These are phyloP conservation scores for Arthromyces matolae DNA, from an alignment of 768 basidiomycete genomes.

Conservation along the genomic window DNA sequence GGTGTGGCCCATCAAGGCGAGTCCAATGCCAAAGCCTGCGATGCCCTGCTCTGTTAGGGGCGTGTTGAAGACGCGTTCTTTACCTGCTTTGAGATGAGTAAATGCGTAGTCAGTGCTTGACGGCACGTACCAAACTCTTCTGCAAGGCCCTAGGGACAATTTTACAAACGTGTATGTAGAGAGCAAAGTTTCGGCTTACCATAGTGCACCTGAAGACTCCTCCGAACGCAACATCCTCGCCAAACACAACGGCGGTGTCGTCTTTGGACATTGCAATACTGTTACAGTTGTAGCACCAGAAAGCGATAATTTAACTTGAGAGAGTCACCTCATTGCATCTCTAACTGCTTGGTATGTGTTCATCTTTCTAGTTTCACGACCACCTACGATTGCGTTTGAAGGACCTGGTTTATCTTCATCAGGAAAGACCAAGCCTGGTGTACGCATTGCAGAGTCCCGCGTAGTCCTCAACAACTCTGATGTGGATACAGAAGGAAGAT, in stretches of 20 bases:
- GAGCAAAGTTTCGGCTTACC: constrained; percentile 42
- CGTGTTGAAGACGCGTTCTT: constrained; percentile 93
- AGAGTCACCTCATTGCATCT: constrained; percentile 80
- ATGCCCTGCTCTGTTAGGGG: constrained; percentile 92
- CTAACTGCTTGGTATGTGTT: constrained; percentile 91
- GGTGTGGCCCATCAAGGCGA: constrained; percentile 90
- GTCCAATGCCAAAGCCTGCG: constrained; percentile 89
- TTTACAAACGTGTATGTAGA: too few species aligned
- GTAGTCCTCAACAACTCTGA: constrained; percentile 62
- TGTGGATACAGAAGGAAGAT: constrained; percentile 66
- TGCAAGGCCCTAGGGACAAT: constrained; percentile 78
- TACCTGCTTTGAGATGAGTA: constrained; percentile 44
- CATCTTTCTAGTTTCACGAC: constrained; percentile 91
- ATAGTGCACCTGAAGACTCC: constrained; percentile 94
- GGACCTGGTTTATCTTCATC: constrained; percentile 52
- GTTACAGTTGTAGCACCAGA: neutral
- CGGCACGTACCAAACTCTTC: constrained; percentile 79
- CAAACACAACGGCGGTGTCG: constrained; percentile 85
- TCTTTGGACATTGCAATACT: constrained; percentile 85
- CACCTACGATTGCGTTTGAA: constrained; percentile 51
- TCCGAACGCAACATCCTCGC: constrained; percentile 89
- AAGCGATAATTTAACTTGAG: neutral
- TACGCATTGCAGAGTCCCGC: constrained; percentile 67
- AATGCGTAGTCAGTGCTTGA: neutral
- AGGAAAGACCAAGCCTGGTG: constrained; percentile 68